A percentile compares a stretch with the other conserved stretches of the same genome.
Conservation (phyloP, 75 land plant species). For the Pinus tabuliformis region DNA sequence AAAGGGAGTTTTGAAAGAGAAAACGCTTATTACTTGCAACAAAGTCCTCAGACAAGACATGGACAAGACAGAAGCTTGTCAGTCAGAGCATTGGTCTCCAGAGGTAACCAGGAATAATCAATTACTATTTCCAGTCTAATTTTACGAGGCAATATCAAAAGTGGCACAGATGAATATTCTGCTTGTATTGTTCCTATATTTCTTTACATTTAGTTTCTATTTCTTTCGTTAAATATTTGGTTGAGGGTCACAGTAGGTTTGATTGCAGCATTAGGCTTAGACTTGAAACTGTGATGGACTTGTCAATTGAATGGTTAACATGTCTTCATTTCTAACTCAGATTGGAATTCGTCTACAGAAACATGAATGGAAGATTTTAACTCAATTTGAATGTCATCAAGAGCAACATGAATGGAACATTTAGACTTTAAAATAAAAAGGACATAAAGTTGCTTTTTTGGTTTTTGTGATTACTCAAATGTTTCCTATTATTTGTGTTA, state of each 20-base stretch:
- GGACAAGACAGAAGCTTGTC: neutral
- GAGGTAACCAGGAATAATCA: neutral
- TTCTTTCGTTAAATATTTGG: neutral
- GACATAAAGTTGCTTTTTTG: neutral
- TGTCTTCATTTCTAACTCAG: too few species aligned
- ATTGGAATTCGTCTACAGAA: neutral
- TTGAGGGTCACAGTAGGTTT: neutral
- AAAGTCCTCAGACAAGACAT: neutral
- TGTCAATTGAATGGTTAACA: too few species aligned
- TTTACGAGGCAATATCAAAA: neutral
- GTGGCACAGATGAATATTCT: neutral
- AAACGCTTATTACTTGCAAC: slow-evolving; percentile 14
- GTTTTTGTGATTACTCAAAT: neutral
- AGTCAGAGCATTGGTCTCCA: neutral
- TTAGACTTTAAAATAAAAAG: neutral
- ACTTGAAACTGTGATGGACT: neutral
- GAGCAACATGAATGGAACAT: neutral
- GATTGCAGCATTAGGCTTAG: neutral
- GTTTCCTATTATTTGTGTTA: neutral
- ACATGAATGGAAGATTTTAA: neutral
- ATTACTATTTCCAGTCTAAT: neutral
- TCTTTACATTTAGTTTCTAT: neutral
- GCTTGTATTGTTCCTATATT: neutral
- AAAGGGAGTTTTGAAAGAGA: slow-evolving; percentile 37
- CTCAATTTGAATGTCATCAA: too few species aligned